Evolutionary conservation across 371 early-diverging fungal species (phyloP).

Genomic region (Rhizopus arrhizus): DNA sequence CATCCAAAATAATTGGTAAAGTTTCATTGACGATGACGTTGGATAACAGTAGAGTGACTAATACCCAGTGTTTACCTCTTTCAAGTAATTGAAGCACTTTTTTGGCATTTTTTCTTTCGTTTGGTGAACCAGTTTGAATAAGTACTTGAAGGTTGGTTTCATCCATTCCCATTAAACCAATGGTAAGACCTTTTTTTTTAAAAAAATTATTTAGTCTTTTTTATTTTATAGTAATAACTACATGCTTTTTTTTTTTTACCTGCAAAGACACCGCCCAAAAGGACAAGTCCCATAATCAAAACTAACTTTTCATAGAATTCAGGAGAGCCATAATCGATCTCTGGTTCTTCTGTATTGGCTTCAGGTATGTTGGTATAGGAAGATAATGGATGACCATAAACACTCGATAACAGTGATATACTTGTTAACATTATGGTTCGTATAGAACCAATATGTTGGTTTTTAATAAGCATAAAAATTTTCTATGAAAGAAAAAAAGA

Average conservation of each 20-base stretch:
- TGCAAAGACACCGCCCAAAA: slow-evolving; percentile 34
- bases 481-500: neutral
- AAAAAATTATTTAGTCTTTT: neutral
- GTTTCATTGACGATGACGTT: slow-evolving; percentile 96
- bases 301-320: slow-evolving; percentile 26
- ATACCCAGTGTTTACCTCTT: slow-evolving; percentile 81
- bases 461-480: neutral
- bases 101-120: slow-evolving; percentile 68
- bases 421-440: slow-evolving; percentile 18
- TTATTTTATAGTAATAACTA: neutral
- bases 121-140: slow-evolving; percentile 69
- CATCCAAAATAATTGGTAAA: slow-evolving; percentile 89
- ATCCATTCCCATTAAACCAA: slow-evolving; percentile 83
- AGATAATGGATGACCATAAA: slow-evolving; percentile 32
- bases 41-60: slow-evolving; percentile 86
- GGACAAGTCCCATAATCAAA: slow-evolving; percentile 22
- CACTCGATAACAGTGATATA: slow-evolving; percentile 18
- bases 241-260: slow-evolving; percentile 14
- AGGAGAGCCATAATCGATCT: slow-evolving; percentile 26
- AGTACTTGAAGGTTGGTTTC: slow-evolving; percentile 71
- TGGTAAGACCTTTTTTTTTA: slow-evolving; percentile 66
- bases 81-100: slow-evolving; percentile 69
- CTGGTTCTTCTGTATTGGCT: slow-evolving; percentile 11
- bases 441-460: slow-evolving; percentile 13
- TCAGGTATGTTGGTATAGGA: slow-evolving; percentile 5